Evolutionary conservation across 2,329 filamentous ascomycete genomes (phyloP).

Genomic region (Dactylellina cionopaga): DNA sequence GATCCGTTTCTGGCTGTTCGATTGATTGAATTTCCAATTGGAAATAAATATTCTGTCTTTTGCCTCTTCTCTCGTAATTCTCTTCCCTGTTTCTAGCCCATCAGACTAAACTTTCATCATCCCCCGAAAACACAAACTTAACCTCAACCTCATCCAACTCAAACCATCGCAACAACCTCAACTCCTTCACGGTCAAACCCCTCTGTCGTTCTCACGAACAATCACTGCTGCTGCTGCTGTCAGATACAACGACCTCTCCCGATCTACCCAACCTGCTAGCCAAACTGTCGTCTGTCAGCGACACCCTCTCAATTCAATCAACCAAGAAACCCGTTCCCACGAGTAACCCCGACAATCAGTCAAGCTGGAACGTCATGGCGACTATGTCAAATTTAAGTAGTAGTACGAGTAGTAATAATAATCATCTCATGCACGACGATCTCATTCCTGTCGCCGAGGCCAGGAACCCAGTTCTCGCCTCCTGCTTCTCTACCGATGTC

Average conservation of each 20-base stretch:
- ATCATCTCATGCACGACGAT: constrained; percentile 68
- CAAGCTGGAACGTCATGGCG: constrained; percentile 51
- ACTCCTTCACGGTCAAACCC: constrained; percentile 4
- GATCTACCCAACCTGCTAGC: neutral
- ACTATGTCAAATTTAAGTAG: constrained; percentile 74
- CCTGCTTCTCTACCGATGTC: constrained; percentile 84
- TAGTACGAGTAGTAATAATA: constrained; percentile 79
- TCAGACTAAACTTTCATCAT: neutral
- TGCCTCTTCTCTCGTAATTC: neutral
- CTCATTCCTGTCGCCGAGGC: constrained; percentile 65
- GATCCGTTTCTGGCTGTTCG: constrained; percentile 21
- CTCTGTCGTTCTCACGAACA: neutral
- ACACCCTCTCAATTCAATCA: constrained; percentile 36
- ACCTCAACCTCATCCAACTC: constrained; percentile 24
- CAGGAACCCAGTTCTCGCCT: constrained; percentile 82
- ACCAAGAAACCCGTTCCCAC: constrained; percentile 49
- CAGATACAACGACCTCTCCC: neutral
- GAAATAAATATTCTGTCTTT: constrained; percentile 5
- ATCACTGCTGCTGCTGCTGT: constrained; percentile 1
- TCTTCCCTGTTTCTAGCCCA: neutral
- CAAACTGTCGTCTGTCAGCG: constrained; percentile 43
- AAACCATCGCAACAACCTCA: constrained; percentile 43
- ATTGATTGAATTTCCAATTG: constrained; percentile 9
- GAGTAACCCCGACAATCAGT: constrained; percentile 44
- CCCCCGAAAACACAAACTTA: neutral